A percentile compares a stretch with the other conserved stretches of the same genome.
These are phyloP conservation scores for Apiospora kogelbergensis DNA, from an alignment of 2,329 filamentous ascomycete genomes.

Conservation along the genomic window DNA sequence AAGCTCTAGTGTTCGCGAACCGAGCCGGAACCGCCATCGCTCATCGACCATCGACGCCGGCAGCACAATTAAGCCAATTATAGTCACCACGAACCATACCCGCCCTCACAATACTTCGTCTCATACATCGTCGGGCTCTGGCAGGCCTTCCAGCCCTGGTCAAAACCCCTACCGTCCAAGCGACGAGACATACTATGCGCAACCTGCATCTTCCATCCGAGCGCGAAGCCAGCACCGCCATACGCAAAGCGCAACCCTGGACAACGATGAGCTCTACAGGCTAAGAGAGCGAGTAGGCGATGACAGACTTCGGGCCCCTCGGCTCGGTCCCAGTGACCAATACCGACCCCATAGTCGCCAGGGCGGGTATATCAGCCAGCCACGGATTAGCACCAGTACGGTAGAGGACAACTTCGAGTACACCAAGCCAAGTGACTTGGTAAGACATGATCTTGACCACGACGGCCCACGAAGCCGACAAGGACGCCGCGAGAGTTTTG, in stretches of 20 bases:
- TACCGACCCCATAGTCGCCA: constrained; percentile 49
- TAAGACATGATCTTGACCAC: constrained; percentile 60
- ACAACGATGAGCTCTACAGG: constrained; percentile 52
- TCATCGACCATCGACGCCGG: constrained; percentile 52
- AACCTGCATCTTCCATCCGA: constrained; percentile 59
- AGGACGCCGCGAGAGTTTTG: constrained; percentile 54
- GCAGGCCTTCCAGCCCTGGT: constrained; percentile 45
- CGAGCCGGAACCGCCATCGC: constrained; percentile 46
- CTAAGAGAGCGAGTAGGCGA: constrained; percentile 46
- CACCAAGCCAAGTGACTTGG: constrained; percentile 62
- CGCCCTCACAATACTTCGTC: constrained; percentile 40
- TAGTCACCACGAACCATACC: constrained; percentile 54
- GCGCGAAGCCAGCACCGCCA: constrained; percentile 47
- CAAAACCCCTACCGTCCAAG: constrained; percentile 49
- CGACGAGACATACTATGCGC: constrained; percentile 54
- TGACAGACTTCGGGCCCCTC: constrained; percentile 39
- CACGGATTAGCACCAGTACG: constrained; percentile 49
- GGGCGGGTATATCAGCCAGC: constrained; percentile 43
- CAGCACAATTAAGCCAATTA: constrained; percentile 49
- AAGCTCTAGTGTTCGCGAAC: constrained; percentile 47
- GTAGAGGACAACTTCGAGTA: constrained; percentile 63
- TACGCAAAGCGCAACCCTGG: constrained; percentile 47
- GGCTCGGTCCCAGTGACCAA: constrained; percentile 38
- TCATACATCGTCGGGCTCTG: constrained; percentile 35
- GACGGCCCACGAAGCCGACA: constrained; percentile 39